Evolutionary conservation across 805 yeast species (phyloP).

Genomic region (Wickerhamomyces subpelliculosus): DNA sequence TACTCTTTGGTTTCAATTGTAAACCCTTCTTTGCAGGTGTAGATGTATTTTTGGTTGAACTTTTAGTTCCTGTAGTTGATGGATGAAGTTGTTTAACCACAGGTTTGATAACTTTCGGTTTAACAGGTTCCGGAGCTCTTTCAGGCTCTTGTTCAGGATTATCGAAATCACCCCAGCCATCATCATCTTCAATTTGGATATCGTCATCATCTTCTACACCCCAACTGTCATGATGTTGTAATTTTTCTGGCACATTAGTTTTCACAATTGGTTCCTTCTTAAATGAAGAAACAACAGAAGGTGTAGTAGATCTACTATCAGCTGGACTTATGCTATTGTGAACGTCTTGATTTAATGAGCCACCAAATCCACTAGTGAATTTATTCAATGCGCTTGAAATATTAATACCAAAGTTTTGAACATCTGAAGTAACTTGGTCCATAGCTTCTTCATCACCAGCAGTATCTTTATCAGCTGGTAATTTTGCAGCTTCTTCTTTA

Average conservation of each 20-base stretch:
- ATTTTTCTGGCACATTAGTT: neutral
- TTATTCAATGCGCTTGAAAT: conserved; percentile 14
- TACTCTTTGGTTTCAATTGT: conserved; percentile 21
- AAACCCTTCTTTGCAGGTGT: conserved; percentile 13
- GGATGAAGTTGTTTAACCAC: conserved; percentile 11
- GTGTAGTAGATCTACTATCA: conserved; percentile 14
- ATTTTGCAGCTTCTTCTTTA: conserved; percentile 35
- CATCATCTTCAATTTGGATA: conserved; percentile 9
- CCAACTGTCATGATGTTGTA: conserved; percentile 1
- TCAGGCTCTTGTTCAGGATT: conserved; percentile 4
- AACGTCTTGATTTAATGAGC: conserved; percentile 12
- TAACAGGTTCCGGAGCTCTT: neutral
- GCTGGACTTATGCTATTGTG: conserved; percentile 7
- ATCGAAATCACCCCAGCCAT: conserved; percentile 16
- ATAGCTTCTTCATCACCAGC: conserved; percentile 20
- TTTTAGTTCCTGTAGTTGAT: neutral
- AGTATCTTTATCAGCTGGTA: conserved; percentile 21
- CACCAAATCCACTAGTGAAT: conserved; percentile 18
- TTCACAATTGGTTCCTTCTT: conserved; percentile 1
- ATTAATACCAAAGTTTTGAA: conserved; percentile 18
- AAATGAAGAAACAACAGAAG: conserved; percentile 11
- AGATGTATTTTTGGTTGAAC: neutral
- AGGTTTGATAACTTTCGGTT: conserved; percentile 9
- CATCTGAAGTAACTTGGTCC: conserved; percentile 17
- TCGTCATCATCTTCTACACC: conserved; percentile 12